Base-by-base conservation (phyloP, 2,329 filamentous ascomycete species). In the Cadophora sp. region DNA sequence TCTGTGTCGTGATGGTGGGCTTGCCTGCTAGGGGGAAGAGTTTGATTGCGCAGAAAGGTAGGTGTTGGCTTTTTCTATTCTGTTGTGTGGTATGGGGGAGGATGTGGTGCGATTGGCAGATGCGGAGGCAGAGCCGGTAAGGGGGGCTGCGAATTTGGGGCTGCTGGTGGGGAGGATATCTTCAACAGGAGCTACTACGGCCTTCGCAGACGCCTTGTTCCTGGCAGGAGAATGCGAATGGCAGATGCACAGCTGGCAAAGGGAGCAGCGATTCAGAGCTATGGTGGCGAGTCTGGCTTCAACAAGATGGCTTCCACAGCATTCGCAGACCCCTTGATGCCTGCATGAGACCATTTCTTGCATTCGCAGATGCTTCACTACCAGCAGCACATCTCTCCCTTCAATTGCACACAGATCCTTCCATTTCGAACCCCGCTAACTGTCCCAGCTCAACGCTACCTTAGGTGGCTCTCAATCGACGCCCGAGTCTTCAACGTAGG, bases 1-100 rank as follows among this genome's bases (percentile, higher is more conserved):
- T 99, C 83, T 98, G 95, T 80, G 94, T 99, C 71, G 94, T 99
- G 75, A 98, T 99, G 96, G 96, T 99, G 68, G 96, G 96, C 73
- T 85, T 99, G 78, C 96, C 96, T 64, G 96, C 96, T 69, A 87
- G 96, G 74, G 96, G 96, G 77, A 99, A 99, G 86, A 97, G 93
- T 83, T 89, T 97, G 80, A 98, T 99, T 78, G 95, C 96, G 73
- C 94, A 97, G 77, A 97, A 97, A 87, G 94, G 94, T 96, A 73
- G n/a, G 69, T 59, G 18, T 5, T n/a, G n/a, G n/a, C n/a, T 30
- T 56, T n/a, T 18, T 18, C 36, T 47, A n/a, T 33, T 47, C 14
- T 8, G 30, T 20, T n/a, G n/a, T n/a, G n/a, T n/a, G n/a, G 20
- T 30, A 6, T 30, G 6, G 33, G 9, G 36, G 22, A 36, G n/a